Conservation (phyloP, 2,329 filamentous ascomycete species). For the Ampelomyces quisqualis region DNA sequence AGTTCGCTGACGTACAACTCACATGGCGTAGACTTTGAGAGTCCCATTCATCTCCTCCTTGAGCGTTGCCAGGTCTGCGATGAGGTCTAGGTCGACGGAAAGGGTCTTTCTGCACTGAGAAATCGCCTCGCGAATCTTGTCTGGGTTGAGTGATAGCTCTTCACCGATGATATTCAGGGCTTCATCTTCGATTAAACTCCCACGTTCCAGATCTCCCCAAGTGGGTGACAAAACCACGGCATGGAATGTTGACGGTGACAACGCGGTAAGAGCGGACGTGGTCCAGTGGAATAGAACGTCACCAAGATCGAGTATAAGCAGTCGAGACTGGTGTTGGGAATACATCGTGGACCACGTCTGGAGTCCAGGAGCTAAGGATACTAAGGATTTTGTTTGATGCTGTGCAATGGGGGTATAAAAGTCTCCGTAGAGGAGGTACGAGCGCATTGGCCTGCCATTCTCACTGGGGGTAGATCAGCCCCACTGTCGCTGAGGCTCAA, state of each 20-base stretch:
- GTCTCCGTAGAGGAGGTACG: too few species aligned
- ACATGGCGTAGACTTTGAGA: slow-evolving; percentile 34
- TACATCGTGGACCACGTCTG: too few species aligned
- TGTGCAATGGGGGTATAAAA: too few species aligned
- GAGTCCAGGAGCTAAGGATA: too few species aligned
- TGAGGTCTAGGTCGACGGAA: slow-evolving; percentile 21
- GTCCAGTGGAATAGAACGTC: slow-evolving; percentile 43
- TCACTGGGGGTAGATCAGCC: too few species aligned
- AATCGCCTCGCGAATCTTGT: slow-evolving; percentile 30
- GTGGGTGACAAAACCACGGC: slow-evolving; percentile 27
- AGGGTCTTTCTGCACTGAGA: slow-evolving; percentile 32
- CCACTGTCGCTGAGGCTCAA: too few species aligned
- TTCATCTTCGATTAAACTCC: slow-evolving; percentile 22
- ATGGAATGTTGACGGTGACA: slow-evolving; percentile 21
- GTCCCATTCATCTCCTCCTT: slow-evolving; percentile 10
- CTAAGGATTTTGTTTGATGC: too few species aligned
- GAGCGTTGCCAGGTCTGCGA: slow-evolving; percentile 21
- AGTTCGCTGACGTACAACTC: too few species aligned
- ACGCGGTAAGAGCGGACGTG: slow-evolving; percentile 22
- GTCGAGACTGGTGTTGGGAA: too few species aligned
- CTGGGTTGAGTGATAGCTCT: slow-evolving; percentile 23
- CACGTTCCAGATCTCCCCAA: slow-evolving; percentile 35
- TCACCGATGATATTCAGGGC: slow-evolving; percentile 15
- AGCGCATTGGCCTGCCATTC: too few species aligned
- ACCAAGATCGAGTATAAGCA: slow-evolving; percentile 44